phyloP scores from a whole-genome alignment of 2,329 filamentous ascomycete genomes.

The Hortaea werneckii region DNA sequence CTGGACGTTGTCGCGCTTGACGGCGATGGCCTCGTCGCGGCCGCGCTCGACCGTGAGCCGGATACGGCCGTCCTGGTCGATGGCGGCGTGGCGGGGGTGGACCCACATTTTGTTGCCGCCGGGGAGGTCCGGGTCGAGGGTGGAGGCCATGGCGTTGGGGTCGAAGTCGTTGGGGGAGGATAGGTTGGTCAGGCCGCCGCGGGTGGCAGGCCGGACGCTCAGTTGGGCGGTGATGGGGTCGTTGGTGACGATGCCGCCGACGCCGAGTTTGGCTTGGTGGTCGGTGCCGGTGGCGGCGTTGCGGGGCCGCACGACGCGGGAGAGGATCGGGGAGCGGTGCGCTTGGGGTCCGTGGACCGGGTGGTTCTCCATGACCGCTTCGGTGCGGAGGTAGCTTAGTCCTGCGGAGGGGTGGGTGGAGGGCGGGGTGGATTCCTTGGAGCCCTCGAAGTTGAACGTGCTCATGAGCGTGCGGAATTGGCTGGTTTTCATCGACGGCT shows the following conservation, averaged over 20 bases:
- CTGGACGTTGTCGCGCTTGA: conserved; percentile 19
- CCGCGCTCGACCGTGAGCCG: conserved; percentile 24
- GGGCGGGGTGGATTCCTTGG: conserved; percentile 35
- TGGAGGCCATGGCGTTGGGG: conserved; percentile 28
- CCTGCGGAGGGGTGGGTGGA: conserved; percentile 57
- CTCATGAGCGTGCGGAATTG: conserved; percentile 7
- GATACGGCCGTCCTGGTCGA: conserved; percentile 37
- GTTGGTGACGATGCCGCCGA: conserved; percentile 35
- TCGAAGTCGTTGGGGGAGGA: conserved; percentile 20
- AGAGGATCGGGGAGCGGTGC: conserved; percentile 41
- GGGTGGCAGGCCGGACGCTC: background rate
- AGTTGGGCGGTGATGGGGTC: conserved; percentile 16
- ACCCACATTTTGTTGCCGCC: conserved; percentile 47
- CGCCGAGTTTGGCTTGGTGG: conserved; percentile 29
- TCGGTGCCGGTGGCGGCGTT: conserved; percentile 28
- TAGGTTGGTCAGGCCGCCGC: background rate
- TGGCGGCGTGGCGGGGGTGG: conserved; percentile 35
- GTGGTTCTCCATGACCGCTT: conserved; percentile 33
- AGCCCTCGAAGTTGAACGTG: conserved; percentile 25
- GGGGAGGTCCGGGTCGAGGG: conserved; percentile 33
- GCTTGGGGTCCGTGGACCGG: conserved; percentile 47
- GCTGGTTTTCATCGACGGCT: background rate
- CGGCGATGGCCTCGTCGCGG: conserved; percentile 23
- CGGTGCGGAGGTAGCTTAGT: conserved; percentile 49
- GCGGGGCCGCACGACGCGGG: conserved; percentile 45